Percentiles rank a stretch among this genome's conserved stretches.
Evolutionary conservation across 148 eudicot genomes (phyloP).

Genomic region (Silene uniflora): DNA sequence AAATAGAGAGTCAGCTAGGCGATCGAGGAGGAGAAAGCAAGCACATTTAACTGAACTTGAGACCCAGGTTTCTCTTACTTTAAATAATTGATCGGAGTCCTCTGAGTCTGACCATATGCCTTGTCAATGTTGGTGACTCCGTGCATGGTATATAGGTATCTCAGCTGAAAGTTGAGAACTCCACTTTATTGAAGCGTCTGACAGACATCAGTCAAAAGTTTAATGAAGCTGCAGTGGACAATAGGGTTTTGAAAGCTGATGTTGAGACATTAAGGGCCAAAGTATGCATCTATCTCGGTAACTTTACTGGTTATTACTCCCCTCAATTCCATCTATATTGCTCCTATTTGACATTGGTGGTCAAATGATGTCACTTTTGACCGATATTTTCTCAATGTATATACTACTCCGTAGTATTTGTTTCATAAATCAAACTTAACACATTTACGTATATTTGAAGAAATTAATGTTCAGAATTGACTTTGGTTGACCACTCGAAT

Average conservation of each 20-base stretch:
- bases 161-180: slow-evolving; percentile 83
- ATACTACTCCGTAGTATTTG: no score
- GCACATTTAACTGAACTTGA: slow-evolving; percentile 94
- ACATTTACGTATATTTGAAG: background rate
- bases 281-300: slow-evolving; percentile 36
- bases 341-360: background rate
- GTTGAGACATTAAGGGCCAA: slow-evolving; percentile 97
- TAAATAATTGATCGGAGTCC: background rate
- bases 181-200: slow-evolving; percentile 73
- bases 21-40: slow-evolving; percentile 97
- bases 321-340: background rate
- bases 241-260: slow-evolving; percentile 95
- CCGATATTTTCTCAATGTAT: background rate
- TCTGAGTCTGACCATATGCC: background rate
- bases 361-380: background rate
- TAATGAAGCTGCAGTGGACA: slow-evolving; percentile 95
- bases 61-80: slow-evolving; percentile 60
- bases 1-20: slow-evolving; percentile 97
- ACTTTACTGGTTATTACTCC: slow-evolving; percentile 1
- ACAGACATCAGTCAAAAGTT: slow-evolving; percentile 84
- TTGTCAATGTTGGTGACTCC: background rate
- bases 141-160: slow-evolving; percentile 49
- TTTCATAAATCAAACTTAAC: background rate
- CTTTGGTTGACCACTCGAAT: background rate
- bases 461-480: background rate